A percentile compares a stretch with the other conserved stretches of the same genome.
These are phyloP conservation scores for Fraxinus dipetala DNA, from an alignment of 305 asterid genomes.

Conservation along the genomic window DNA sequence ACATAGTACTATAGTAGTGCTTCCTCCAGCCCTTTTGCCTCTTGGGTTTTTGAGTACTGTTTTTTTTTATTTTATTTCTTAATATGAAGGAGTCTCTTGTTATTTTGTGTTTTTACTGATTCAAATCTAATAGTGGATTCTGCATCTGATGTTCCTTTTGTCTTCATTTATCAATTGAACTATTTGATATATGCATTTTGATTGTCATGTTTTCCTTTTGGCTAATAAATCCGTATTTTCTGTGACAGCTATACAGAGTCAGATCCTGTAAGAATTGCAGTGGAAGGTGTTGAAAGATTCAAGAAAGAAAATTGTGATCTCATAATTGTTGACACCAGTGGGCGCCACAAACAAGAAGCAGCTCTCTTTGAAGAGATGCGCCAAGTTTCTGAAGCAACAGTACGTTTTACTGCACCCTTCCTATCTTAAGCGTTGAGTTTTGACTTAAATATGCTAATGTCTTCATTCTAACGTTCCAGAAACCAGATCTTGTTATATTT, in stretches of 20 bases:
- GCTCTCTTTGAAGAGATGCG: slow-evolving; percentile 98
- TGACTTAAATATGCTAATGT: slow-evolving; percentile 11
- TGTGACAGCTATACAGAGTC: slow-evolving; percentile 87
- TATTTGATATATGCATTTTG: background rate
- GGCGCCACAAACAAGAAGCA: slow-evolving; percentile 99
- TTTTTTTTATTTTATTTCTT: background rate
- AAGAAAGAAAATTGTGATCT: slow-evolving; percentile 86
- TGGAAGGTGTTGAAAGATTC: slow-evolving; percentile 76
- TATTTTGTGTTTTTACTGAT: background rate
- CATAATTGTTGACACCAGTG: slow-evolving; percentile 91
- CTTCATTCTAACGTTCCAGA: slow-evolving; percentile 41
- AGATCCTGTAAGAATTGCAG: slow-evolving; percentile 94
- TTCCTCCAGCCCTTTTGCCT: background rate
- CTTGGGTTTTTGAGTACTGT: background rate
- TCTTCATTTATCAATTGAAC: background rate
- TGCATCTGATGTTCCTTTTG: slow-evolving; percentile 4
- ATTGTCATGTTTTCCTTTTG: background rate
- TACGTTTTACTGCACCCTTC: slow-evolving; percentile 24
- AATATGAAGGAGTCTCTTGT: background rate
- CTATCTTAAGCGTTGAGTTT: background rate
- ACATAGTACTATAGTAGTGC: background rate
- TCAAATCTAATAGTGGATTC: background rate
- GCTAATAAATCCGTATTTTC: slow-evolving; percentile 16
- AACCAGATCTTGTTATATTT: slow-evolving; percentile 91
- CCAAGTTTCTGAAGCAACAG: slow-evolving; percentile 92